Evolutionary conservation across 805 yeast genomes (phyloP).

Genomic region (Candida ficus): DNA sequence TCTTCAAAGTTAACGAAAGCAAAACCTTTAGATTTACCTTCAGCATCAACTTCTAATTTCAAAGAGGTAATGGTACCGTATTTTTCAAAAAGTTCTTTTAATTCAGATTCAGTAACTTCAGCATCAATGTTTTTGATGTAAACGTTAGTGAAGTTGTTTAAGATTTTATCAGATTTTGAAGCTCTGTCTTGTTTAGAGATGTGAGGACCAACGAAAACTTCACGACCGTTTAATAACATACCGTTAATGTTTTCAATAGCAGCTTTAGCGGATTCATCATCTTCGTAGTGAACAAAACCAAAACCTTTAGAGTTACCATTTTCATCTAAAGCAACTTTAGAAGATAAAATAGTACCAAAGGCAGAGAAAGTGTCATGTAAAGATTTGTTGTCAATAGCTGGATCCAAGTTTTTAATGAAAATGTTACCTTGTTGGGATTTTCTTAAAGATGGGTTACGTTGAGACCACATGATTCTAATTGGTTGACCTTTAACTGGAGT

Average conservation of each 20-base stretch:
- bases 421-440: slow-evolving; percentile 95
- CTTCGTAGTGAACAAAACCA: slow-evolving; percentile 96
- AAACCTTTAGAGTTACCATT: slow-evolving; percentile 90
- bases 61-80: slow-evolving; percentile 83
- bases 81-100: slow-evolving; percentile 64
- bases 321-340: slow-evolving; percentile 95
- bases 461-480: slow-evolving; percentile 99
- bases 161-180: slow-evolving; percentile 83
- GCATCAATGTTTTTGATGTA: slow-evolving; percentile 85
- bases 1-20: slow-evolving; percentile 89
- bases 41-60: slow-evolving; percentile 68
- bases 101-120: slow-evolving; percentile 65
- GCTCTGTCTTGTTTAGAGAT: slow-evolving; percentile 90
- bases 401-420: slow-evolving; percentile 96
- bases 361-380: slow-evolving; percentile 96
- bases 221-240: slow-evolving; percentile 94
- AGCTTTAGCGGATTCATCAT: slow-evolving; percentile 85
- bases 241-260: slow-evolving; percentile 98
- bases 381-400: slow-evolving; percentile 98
- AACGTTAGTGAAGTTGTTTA: slow-evolving; percentile 92
- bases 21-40: slow-evolving; percentile 90
- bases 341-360: slow-evolving; percentile 91
- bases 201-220: slow-evolving; percentile 94
- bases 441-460: slow-evolving; percentile 95
- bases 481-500: slow-evolving; percentile 89